Evolutionary conservation across 371 early-diverging fungal genomes (phyloP).

Genomic region (Aphelidium insulamus): DNA sequence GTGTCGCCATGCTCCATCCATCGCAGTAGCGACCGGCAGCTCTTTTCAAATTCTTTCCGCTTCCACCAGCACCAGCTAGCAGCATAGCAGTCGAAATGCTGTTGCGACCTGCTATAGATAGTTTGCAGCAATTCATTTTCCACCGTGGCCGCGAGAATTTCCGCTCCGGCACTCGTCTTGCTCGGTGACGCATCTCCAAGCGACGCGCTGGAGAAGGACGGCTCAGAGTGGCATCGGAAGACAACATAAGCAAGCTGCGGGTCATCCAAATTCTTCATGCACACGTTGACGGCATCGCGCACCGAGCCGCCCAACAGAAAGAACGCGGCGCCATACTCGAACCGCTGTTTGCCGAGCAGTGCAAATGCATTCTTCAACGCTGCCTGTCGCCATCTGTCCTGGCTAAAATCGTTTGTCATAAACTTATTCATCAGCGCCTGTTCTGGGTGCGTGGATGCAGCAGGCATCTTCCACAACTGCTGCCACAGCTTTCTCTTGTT

Average conservation of each 20-base stretch:
- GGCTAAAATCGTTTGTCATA: conserved; percentile 65
- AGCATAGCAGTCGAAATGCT: too few relatives aligned
- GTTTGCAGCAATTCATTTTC: too few relatives aligned
- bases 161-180: too few relatives aligned
- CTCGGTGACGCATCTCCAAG: too few relatives aligned
- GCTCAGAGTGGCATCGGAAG: conserved; percentile 59
- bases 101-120: too few relatives aligned
- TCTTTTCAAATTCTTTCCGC: too few relatives aligned
- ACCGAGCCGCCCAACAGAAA: conserved; percentile 70
- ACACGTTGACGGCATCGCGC: conserved; percentile 74
- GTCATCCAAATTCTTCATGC: conserved; percentile 70
- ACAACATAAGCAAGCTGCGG: conserved; percentile 72
- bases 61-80: too few relatives aligned
- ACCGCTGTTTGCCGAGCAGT: conserved; percentile 78
- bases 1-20: too few relatives aligned
- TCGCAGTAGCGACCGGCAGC: too few relatives aligned
- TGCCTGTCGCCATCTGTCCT: conserved; percentile 67
- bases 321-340: conserved; percentile 81
- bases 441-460: conserved; percentile 61
- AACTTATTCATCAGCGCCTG: conserved; percentile 66
- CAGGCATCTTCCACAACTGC: conserved; percentile 71
- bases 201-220: too few relatives aligned
- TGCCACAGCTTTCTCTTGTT: conserved; percentile 60
- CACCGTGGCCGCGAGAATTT: too few relatives aligned
- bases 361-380: conserved; percentile 94